Evolutionary conservation across 164 flowering plant genomes (phyloP), one percentile per base, ranked within the genome.

Genomic region (Umbilicus rupestris): DNA sequence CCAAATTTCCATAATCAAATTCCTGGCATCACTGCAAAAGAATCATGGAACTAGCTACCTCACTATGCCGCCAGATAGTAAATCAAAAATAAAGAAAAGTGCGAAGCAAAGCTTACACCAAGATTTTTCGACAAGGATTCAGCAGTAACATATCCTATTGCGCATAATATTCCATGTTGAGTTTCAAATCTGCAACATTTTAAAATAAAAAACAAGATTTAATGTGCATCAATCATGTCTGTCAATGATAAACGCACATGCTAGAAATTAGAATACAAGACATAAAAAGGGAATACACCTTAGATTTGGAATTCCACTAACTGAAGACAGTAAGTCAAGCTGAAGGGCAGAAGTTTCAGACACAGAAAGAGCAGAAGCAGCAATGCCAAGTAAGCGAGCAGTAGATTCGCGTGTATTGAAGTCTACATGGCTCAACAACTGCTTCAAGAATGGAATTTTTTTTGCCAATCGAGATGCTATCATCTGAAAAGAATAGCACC

Each of bases 321-420:
- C 69, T 46, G 81, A 66, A 47, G 87, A 71, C 57, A 79, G 66
- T 55, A 91, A 78, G 69, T 89, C 96, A 52, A 68, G 66, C 50
- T 89, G 79, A 71, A 91, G 79, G 67, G 73, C 80, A 78, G 85
- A 77, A 41, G 84, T 74, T 58, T 62, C 78, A 60, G 86, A 66
- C 8, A 69, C 24, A n/a, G 96, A 80, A 72, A 86, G 92, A 68
- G 84, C 78, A 73, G 85, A 83, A 63, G 92, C 87, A 65, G 96
- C 89, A 39, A 94, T 80, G 65, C 99, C 99, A 65, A 89, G 88
- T 76, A 94, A 78, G 39, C 93, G 92, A 50, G 92, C 86, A 7
- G 83, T 78, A 77, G 96, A 85, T 78, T 94, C 96, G 72, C 99
- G 94, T 47, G 99, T 89, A 68, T 85, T 89, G 37, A 73, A 72